These are phyloP conservation scores for Tranzscheliella williamsii DNA, from an alignment of 1,284 basidiomycete genomes.

Conservation along the genomic window DNA sequence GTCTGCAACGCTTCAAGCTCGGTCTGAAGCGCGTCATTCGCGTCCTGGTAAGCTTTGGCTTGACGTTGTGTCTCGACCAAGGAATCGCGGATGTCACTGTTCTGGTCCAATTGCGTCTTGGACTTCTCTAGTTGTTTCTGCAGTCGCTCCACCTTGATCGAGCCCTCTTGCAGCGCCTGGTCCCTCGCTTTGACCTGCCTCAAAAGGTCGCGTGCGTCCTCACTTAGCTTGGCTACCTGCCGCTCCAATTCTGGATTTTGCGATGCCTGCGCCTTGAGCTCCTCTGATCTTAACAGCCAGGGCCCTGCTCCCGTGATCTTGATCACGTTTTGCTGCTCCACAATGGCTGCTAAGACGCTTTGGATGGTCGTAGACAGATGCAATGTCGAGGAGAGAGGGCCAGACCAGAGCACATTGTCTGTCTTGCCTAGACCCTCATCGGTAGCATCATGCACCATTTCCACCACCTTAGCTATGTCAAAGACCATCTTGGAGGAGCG, in stretches of 20 bases:
- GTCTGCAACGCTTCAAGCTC: constrained; percentile 84
- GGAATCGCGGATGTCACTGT: constrained; percentile 78
- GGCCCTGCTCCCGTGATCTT: constrained; percentile 64
- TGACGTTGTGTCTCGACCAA: constrained; percentile 80
- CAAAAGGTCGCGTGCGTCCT: constrained; percentile 83
- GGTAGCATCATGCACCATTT: constrained; percentile 35
- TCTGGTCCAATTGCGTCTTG: constrained; percentile 79
- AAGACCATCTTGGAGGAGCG: constrained; percentile 33
- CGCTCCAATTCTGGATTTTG: constrained; percentile 90
- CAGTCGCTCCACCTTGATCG: constrained; percentile 91
- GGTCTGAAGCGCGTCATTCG: constrained; percentile 85
- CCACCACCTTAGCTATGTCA: constrained; percentile 21
- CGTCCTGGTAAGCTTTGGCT: constrained; percentile 85
- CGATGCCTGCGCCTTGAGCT: constrained; percentile 79
- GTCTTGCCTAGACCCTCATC: constrained; percentile 35
- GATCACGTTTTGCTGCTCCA: constrained; percentile 53
- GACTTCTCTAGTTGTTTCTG: constrained; percentile 85
- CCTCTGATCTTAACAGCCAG: constrained; percentile 83
- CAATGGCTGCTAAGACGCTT: constrained; percentile 37
- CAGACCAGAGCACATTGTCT: constrained; percentile 25
- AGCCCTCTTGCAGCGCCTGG: constrained; percentile 82
- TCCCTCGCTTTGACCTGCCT: constrained; percentile 76
- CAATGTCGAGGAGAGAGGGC: constrained; percentile 23
- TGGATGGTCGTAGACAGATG: constrained; percentile 41
- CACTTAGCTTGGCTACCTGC: constrained; percentile 79